Evolutionary conservation across 768 basidiomycete species (phyloP), one percentile per base, ranked within the genome.

Genomic region (Serendipita sp.): DNA sequence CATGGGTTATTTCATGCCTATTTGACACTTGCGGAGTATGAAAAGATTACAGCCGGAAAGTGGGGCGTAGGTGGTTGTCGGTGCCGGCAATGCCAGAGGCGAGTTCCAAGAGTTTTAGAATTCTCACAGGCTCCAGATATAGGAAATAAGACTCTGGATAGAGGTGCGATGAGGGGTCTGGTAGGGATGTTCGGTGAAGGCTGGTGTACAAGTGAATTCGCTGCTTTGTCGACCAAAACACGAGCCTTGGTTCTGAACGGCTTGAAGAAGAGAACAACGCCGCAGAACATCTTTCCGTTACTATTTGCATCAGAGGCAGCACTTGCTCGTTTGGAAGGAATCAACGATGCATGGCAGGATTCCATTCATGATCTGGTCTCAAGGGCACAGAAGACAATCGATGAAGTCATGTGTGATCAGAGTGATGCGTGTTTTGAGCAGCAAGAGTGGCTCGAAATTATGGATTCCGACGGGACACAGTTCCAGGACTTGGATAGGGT

Each of bases 1-100:
- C 92, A 94, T 69, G 91, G 92, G 1, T 82, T 94, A 45, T 91
- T 87, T 74, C 89, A 89, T 69, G 86, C 88, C 1, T 88, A 86
- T 69, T 78, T 89, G 52, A 81, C 86, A 31, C 90, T 91, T 70
- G 73, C 80, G n/a, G 83, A 85, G 66, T 91, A 91, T 71, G 88
- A 91, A 67, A 75, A 77, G 11, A 77, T 87, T 67, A 89, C 87
- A 0, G 80, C 77, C 0, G 83, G 87, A 40, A 82, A 82, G 66
- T 92, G 89, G 89, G 89, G 87, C 31, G 83, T 83, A 0, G 87
- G 86, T 2, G 90, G 89, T 0, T 93, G 91, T 71, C 79, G 85
- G 44, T 95, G 93, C 69, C 79, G 85, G 36, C 87, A 89, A 67
- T 96, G 91, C 70, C 82, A 88, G 0, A 78, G 85, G 6, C 81